Percentiles rank a stretch among this genome's conserved stretches.
These are phyloP conservation scores for Tetrapisispora nanseiensis DNA, from an alignment of 805 yeast genomes.

Conservation along the genomic window DNA sequence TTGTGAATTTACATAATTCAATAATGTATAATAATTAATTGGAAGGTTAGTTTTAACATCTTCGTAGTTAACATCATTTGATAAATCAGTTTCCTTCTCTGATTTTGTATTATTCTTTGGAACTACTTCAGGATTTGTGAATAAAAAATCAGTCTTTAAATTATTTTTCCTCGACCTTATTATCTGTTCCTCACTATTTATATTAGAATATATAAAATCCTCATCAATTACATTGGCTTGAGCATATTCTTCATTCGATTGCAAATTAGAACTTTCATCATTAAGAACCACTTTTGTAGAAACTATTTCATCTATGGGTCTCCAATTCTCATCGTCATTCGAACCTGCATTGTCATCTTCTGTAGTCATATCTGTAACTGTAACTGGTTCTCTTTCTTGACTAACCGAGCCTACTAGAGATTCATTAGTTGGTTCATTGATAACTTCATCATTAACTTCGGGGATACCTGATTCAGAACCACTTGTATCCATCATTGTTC, in stretches of 20 bases:
- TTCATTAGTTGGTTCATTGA: too few species aligned
- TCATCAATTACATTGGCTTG: background rate
- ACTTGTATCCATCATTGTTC: too few species aligned
- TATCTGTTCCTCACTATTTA: constrained; percentile 79
- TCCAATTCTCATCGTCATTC: background rate
- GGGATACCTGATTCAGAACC: too few species aligned
- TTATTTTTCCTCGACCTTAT: constrained; percentile 50
- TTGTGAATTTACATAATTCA: constrained; percentile 10
- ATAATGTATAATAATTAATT: background rate
- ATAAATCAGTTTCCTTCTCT: too few species aligned
- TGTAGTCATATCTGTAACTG: background rate
- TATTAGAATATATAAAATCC: constrained; percentile 69
- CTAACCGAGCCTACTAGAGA: too few species aligned
- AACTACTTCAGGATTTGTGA: constrained; percentile 28
- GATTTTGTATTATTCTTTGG: background rate
- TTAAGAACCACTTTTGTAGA: background rate
- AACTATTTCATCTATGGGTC: background rate
- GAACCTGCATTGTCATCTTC: background rate
- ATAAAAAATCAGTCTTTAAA: constrained; percentile 46
- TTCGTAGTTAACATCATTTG: background rate
- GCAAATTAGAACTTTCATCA: background rate
- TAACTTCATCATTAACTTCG: too few species aligned
- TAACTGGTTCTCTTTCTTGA: too few species aligned
- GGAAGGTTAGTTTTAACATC: background rate
- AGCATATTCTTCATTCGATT: background rate